A percentile compares a stretch with the other conserved stretches of the same genome.
Conservation (phyloP, 495 filamentous ascomycete species). For the Halenospora varia region DNA sequence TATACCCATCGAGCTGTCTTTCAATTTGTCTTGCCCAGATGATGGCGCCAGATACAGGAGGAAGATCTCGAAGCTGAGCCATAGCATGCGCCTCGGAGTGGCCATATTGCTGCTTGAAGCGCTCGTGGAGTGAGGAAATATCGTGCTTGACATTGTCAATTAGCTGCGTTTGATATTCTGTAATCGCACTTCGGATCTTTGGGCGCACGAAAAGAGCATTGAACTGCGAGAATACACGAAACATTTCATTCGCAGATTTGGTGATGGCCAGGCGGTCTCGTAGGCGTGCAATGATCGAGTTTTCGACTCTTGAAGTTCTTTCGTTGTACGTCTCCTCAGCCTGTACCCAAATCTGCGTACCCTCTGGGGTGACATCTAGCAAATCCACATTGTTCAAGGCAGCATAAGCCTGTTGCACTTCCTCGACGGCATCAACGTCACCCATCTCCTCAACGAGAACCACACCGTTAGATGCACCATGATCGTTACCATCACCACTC, state of each 20-base stretch:
- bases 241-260: slow-evolving; percentile 98
- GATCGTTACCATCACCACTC: slow-evolving; percentile 41
- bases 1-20: slow-evolving; percentile 87
- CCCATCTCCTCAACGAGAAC: slow-evolving; percentile 88
- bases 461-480: slow-evolving; percentile 51
- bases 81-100: slow-evolving; percentile 96
- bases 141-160: slow-evolving; percentile 97
- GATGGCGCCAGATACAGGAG: slow-evolving; percentile 92
- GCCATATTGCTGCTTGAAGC: slow-evolving; percentile 98
- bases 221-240: slow-evolving; percentile 98
- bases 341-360: slow-evolving; percentile 83
- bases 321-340: slow-evolving; percentile 96
- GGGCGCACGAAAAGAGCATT: slow-evolving; percentile 97
- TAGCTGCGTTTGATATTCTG: slow-evolving; percentile 94
- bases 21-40: slow-evolving; percentile 98
- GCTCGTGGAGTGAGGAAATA: slow-evolving; percentile 87
- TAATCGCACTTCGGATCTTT: slow-evolving; percentile 95
- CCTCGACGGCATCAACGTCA: slow-evolving; percentile 96
- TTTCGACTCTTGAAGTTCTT: slow-evolving; percentile 92
- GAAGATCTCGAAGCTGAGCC: slow-evolving; percentile 92
- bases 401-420: slow-evolving; percentile 90
- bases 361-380: slow-evolving; percentile 83
- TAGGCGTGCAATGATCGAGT: slow-evolving; percentile 94
- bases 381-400: slow-evolving; percentile 92
- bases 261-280: slow-evolving; percentile 91